phyloP scores from a whole-genome alignment of 176 grass and related monocot species.

The Musa beccarii region DNA sequence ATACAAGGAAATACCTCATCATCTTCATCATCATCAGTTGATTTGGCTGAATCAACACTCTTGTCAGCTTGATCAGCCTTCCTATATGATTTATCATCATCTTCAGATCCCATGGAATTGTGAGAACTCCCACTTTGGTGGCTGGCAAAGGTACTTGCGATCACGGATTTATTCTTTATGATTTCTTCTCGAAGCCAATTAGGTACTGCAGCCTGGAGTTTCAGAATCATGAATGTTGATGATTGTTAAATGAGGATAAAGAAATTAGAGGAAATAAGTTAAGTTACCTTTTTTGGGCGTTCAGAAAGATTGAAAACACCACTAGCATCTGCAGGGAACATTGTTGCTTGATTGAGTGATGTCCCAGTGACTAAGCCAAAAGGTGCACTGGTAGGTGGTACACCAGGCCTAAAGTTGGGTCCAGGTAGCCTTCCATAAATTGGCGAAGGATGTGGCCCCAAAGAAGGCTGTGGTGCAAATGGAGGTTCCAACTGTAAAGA shows the following conservation, averaged over 20 bases:
- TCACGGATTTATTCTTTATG: slow-evolving; percentile 70
- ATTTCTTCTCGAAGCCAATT: slow-evolving; percentile 98
- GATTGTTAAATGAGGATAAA: slow-evolving; percentile 9
- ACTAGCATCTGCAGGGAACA: slow-evolving; percentile 47
- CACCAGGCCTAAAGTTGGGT: slow-evolving; percentile 34
- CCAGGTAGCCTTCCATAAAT: slow-evolving; percentile 42
- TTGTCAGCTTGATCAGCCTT: slow-evolving; percentile 50
- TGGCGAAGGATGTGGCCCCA: slow-evolving; percentile 28
- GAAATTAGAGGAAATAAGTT: slow-evolving; percentile 1
- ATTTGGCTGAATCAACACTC: slow-evolving; percentile 60
- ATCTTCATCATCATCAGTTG: slow-evolving; percentile 59
- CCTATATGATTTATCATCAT: slow-evolving; percentile 36
- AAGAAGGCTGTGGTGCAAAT: slow-evolving; percentile 15
- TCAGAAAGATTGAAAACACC: slow-evolving; percentile 44
- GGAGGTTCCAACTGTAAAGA: slow-evolving; percentile 55
- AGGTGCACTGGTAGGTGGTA: slow-evolving; percentile 34
- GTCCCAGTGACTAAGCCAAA: slow-evolving; percentile 55
- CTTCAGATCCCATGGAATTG: slow-evolving; percentile 42
- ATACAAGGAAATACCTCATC: slow-evolving; percentile 46
- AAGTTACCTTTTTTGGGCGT: slow-evolving; percentile 74
- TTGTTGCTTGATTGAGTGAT: slow-evolving; percentile 30
- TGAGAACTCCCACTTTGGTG: slow-evolving; percentile 30
- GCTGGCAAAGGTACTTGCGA: slow-evolving; percentile 22
- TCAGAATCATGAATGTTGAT: background rate
- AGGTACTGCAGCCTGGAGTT: slow-evolving; percentile 69